A percentile compares a stretch with the other conserved stretches of the same genome.
phyloP scores from a whole-genome alignment of 1,284 basidiomycete species.

The Cutaneotrichosporon arboriforme region DNA sequence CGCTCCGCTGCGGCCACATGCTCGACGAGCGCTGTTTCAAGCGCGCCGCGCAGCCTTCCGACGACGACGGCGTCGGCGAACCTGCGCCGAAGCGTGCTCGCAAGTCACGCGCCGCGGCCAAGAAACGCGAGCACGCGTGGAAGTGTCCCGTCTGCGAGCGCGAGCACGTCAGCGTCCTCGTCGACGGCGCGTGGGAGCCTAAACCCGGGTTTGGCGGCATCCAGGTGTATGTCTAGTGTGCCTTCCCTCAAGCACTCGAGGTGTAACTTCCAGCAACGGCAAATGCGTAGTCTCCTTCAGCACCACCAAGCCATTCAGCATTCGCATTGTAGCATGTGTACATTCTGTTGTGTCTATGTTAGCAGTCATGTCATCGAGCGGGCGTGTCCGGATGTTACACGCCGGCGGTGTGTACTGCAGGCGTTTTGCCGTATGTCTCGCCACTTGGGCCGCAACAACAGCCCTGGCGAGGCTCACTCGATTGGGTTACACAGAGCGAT shows the following conservation, averaged over 20 bases:
- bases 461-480: too few relatives aligned
- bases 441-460: too few relatives aligned
- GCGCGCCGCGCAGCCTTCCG: constrained; percentile 8
- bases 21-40: constrained; percentile 44
- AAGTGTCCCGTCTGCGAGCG: constrained; percentile 34
- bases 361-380: too few relatives aligned
- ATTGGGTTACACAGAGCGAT: too few relatives aligned
- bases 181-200: constrained; percentile 26
- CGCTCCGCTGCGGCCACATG: constrained; percentile 45
- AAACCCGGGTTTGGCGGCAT: constrained; percentile 32
- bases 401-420: too few relatives aligned
- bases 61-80: neutral
- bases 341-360: too few relatives aligned
- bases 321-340: too few relatives aligned
- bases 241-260: too few relatives aligned
- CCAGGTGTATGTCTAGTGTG: constrained; percentile 32
- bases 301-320: too few relatives aligned
- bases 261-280: neutral
- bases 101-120: neutral
- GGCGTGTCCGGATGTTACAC: too few relatives aligned
- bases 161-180: constrained; percentile 25
- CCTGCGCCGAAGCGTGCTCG: constrained; percentile 2
- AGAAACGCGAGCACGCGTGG: constrained; percentile 26
- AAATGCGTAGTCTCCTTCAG: too few relatives aligned
- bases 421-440: too few relatives aligned